A percentile compares a stretch with the other conserved stretches of the same genome.
Conservation (phyloP, 176 grass and related monocot genomes). For the Bonia amplexicaulis region DNA sequence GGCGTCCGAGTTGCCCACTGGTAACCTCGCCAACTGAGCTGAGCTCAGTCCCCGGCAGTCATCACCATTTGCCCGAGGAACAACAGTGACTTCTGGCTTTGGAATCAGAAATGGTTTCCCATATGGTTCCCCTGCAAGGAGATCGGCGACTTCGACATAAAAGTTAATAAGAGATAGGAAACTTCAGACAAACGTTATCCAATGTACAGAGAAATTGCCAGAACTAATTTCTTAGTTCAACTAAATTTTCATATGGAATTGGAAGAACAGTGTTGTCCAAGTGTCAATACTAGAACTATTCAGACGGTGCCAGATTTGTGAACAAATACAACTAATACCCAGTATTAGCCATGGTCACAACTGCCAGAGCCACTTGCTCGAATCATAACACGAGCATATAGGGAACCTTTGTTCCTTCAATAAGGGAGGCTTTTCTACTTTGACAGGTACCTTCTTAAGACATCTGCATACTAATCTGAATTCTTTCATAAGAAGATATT, state of each 20-base stretch:
- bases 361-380: neutral
- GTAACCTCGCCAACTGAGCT: too few species aligned
- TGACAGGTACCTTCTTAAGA: constrained; percentile 10
- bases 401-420: constrained; percentile 30
- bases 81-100: constrained; percentile 60
- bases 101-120: constrained; percentile 69
- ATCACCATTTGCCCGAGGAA: constrained; percentile 42
- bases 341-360: constrained; percentile 20
- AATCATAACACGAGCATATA: neutral
- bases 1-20: too few species aligned
- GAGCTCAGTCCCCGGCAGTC: too few species aligned
- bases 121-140: constrained; percentile 51
- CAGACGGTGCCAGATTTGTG: neutral
- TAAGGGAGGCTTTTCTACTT: constrained; percentile 8
- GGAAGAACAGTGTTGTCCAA: constrained; percentile 11
- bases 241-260: constrained; percentile 6
- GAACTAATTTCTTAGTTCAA: constrained; percentile 1
- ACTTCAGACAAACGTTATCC: neutral
- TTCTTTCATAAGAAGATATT: constrained; percentile 24
- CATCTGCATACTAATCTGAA: constrained; percentile 26
- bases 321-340: constrained; percentile 20
- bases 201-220: neutral
- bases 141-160: neutral
- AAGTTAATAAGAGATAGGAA: neutral
- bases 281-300: neutral